Conservation (phyloP, 1,139 yeast species). For the Blastobotrys indianensis region DNA sequence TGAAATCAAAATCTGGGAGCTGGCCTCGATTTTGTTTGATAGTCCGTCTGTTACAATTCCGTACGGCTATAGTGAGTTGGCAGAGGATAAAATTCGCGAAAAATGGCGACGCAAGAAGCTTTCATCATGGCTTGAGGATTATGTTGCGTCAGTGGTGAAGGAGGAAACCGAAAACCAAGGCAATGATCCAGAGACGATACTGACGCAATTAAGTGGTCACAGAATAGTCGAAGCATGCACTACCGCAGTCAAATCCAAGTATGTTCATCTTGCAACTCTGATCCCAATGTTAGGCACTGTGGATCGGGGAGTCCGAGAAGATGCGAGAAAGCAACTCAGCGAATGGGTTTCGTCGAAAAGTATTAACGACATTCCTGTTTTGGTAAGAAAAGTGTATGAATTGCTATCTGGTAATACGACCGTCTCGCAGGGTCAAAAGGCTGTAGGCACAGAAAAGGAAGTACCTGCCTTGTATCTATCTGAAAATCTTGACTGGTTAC, state of each 20-base stretch:
- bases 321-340: slow-evolving; percentile 56
- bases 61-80: slow-evolving; percentile 24
- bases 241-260: slow-evolving; percentile 51
- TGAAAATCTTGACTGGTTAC: slow-evolving; percentile 58
- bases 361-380: slow-evolving; percentile 43
- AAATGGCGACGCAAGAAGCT: slow-evolving; percentile 43
- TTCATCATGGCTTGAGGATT: slow-evolving; percentile 53
- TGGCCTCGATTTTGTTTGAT: slow-evolving; percentile 59
- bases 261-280: slow-evolving; percentile 63
- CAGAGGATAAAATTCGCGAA: slow-evolving; percentile 34
- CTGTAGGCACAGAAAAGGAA: slow-evolving; percentile 26
- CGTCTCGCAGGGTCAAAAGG: slow-evolving; percentile 26
- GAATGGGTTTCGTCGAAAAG: slow-evolving; percentile 54
- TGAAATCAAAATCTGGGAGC: slow-evolving; percentile 39
- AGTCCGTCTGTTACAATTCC: slow-evolving; percentile 23
- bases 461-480: slow-evolving; percentile 35
- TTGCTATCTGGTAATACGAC: slow-evolving; percentile 52
- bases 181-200: slow-evolving; percentile 43
- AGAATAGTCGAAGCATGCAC: slow-evolving; percentile 57
- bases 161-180: slow-evolving; percentile 21
- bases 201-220: slow-evolving; percentile 49
- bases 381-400: slow-evolving; percentile 54
- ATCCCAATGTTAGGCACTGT: slow-evolving; percentile 70
- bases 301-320: slow-evolving; percentile 41
- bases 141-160: slow-evolving; percentile 42